Conservation (phyloP, 78 protist species). For the Cavenderia fasciculata region DNA sequence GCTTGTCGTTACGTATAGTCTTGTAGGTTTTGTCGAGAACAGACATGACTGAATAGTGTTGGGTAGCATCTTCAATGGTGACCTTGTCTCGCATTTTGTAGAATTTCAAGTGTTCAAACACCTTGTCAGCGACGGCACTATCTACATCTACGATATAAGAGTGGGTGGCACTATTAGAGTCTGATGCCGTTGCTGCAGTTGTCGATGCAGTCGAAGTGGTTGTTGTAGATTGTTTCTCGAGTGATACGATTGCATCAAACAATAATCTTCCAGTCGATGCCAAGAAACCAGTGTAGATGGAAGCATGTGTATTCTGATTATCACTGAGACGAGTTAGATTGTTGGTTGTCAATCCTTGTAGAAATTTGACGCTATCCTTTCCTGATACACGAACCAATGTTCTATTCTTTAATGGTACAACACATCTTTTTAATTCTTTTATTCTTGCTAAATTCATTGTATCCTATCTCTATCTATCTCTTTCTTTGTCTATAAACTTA, state of each 20-base stretch:
- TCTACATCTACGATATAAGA: constrained; percentile 61
- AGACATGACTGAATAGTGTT: constrained; percentile 14
- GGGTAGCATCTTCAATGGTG: constrained; percentile 43
- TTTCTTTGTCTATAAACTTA: too few species aligned
- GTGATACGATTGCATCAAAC: constrained; percentile 63
- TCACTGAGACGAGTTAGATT: constrained; percentile 37
- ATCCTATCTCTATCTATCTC: background rate
- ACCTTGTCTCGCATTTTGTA: constrained; percentile 75
- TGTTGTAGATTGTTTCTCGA: background rate
- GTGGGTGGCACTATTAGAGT: background rate
- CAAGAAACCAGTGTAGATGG: constrained; percentile 57
- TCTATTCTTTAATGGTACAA: constrained; percentile 45
- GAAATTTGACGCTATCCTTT: constrained; percentile 24
- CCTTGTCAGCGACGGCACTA: constrained; percentile 10
- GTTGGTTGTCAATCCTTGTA: constrained; percentile 71
- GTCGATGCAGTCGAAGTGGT: background rate
- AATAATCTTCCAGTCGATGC: constrained; percentile 43
- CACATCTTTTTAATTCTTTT: constrained; percentile 44
- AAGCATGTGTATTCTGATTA: constrained; percentile 14
- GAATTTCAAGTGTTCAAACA: constrained; percentile 49
- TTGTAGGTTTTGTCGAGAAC: constrained; percentile 66
- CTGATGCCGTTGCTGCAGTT: background rate
- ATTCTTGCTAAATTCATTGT: constrained; percentile 23
- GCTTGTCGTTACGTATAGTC: constrained; percentile 29
- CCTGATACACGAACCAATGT: constrained; percentile 32